Evolutionary conservation across 805 yeast species (phyloP).

Genomic region (Candida maesae): DNA sequence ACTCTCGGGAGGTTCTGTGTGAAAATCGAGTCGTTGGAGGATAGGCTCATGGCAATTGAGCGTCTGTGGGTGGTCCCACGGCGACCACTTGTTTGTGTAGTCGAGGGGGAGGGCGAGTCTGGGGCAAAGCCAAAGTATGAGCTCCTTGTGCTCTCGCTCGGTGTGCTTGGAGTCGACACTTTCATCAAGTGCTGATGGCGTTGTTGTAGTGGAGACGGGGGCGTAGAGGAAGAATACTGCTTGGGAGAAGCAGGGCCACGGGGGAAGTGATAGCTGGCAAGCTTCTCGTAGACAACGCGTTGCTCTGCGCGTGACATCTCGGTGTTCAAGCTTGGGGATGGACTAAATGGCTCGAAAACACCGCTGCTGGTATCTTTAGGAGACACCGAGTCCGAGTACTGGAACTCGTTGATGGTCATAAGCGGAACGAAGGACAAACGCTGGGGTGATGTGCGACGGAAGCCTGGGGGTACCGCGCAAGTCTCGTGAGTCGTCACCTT

Average conservation of each 20-base stretch:
- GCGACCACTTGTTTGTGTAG: neutral
- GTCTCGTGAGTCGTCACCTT: too few relatives aligned
- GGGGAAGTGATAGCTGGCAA: constrained; percentile 16
- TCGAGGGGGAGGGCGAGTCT: neutral
- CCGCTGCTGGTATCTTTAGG: constrained; percentile 4
- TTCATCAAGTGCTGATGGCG: constrained; percentile 6
- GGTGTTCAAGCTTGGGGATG: neutral
- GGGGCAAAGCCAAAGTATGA: neutral
- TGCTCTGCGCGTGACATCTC: neutral
- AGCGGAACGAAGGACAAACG: neutral
- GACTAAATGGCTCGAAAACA: neutral
- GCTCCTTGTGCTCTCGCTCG: neutral
- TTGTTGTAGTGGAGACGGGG: too few relatives aligned
- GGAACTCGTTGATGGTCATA: constrained; percentile 8
- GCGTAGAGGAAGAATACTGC: too few relatives aligned
- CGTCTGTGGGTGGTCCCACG: neutral
- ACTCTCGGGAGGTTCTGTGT: neutral
- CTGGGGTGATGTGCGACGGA: neutral
- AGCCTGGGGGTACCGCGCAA: too few relatives aligned
- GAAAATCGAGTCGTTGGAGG: constrained; percentile 1
- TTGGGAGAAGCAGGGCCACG: neutral
- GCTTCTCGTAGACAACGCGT: constrained; percentile 5
- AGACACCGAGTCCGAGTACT: constrained; percentile 4
- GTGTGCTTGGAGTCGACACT: neutral
- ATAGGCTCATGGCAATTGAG: neutral